phyloP scores from a whole-genome alignment of 2,329 filamentous ascomycete species.

The Ophiocordyceps camponoti-saundersi region DNA sequence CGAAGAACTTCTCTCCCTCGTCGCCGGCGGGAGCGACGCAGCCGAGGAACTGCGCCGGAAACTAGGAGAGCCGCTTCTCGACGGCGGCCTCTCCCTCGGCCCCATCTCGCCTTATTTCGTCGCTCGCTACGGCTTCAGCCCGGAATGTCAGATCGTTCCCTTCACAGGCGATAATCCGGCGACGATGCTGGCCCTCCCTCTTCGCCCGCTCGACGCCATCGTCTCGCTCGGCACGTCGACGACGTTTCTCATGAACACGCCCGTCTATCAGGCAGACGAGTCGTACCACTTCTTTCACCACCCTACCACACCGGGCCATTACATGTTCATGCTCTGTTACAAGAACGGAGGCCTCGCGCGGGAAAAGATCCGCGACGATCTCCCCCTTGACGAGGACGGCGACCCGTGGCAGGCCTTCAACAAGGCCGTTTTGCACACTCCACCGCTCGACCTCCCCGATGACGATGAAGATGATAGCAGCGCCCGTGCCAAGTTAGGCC shows the following conservation, averaged over 20 bases:
- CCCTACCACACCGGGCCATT: constrained; percentile 73
- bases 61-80: constrained; percentile 62
- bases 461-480: constrained; percentile 19
- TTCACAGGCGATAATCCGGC: constrained; percentile 95
- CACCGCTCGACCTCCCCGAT: constrained; percentile 47
- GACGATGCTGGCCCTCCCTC: constrained; percentile 79
- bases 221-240: constrained; percentile 90
- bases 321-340: constrained; percentile 99
- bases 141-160: constrained; percentile 60
- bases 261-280: constrained; percentile 76
- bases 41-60: constrained; percentile 51
- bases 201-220: constrained; percentile 79
- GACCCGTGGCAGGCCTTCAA: constrained; percentile 71
- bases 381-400: constrained; percentile 33
- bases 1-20: constrained; percentile 55
- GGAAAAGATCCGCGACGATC: constrained; percentile 70
- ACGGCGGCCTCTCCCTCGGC: constrained; percentile 69
- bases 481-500: constrained; percentile 57
- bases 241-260: constrained; percentile 93
- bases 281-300: constrained; percentile 98
- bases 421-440: constrained; percentile 46
- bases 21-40: constrained; percentile 42
- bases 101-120: constrained; percentile 64
- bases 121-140: constrained; percentile 57
- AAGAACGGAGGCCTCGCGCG: constrained; percentile 93